Percentiles rank a stretch among this genome's conserved stretches.
These are phyloP conservation scores for Eleusine indica DNA, from an alignment of 176 grass and related monocot genomes.

Conservation along the genomic window DNA sequence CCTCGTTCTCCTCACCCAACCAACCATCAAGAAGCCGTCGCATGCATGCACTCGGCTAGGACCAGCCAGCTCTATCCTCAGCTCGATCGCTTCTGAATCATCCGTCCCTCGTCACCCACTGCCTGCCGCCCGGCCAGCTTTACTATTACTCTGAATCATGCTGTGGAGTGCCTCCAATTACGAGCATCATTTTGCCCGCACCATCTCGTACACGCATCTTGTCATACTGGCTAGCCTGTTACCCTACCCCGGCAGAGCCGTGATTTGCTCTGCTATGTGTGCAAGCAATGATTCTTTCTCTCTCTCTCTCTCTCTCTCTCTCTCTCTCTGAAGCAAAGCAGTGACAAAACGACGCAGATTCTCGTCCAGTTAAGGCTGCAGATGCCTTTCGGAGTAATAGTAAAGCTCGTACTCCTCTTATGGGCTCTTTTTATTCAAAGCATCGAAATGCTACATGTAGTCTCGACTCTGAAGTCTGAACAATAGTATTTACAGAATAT, in stretches of 20 bases:
- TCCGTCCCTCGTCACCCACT: background rate
- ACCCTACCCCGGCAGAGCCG: background rate
- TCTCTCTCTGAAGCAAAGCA: no score
- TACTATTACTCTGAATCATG: no score
- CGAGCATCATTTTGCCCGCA: background rate
- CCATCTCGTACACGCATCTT: constrained; percentile 20
- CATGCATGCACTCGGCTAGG: background rate
- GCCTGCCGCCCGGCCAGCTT: no score
- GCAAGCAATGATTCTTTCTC: background rate
- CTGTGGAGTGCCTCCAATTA: background rate
- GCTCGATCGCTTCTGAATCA: background rate
- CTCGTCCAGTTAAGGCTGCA: background rate
- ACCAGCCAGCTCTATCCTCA: no score
- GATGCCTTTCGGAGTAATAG: background rate
- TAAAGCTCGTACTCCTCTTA: background rate
- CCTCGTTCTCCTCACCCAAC: background rate
- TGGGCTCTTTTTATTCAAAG: constrained; percentile 44
- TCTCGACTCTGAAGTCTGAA: background rate
- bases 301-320: no score
- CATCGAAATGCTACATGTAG: background rate
- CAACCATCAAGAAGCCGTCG: background rate
- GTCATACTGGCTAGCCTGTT: background rate
- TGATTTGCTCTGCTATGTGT: background rate
- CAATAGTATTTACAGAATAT: constrained; percentile 47
- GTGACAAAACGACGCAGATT: background rate